Evolutionary conservation across 495 filamentous ascomycete species (phyloP).

Genomic region (Evansstolkia leycettana): DNA sequence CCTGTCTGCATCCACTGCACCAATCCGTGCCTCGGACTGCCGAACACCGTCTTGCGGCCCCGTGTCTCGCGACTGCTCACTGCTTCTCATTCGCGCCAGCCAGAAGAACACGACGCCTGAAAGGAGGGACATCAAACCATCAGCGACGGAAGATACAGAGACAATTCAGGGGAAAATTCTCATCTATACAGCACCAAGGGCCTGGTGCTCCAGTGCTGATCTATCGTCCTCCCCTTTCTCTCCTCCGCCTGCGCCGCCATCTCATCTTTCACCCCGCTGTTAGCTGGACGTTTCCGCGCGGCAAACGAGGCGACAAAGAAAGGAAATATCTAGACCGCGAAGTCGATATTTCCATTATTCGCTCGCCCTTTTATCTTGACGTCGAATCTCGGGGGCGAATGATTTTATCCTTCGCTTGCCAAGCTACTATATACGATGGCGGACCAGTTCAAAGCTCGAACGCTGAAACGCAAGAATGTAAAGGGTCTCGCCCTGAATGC

Average conservation of each 20-base stretch:
- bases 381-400: neutral
- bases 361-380: neutral
- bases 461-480: constrained; percentile 95
- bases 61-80: too few relatives aligned
- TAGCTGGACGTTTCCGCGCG: neutral
- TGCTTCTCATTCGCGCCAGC: too few relatives aligned
- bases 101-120: neutral
- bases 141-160: neutral
- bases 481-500: constrained; percentile 82
- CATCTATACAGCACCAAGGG: neutral
- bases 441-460: constrained; percentile 74
- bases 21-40: too few relatives aligned
- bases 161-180: constrained; percentile 2
- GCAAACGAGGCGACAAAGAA: neutral
- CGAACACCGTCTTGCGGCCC: too few relatives aligned
- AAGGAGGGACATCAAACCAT: neutral
- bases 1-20: too few relatives aligned
- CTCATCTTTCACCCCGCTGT: neutral
- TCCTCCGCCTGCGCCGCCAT: neutral
- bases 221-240: neutral
- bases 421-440: constrained; percentile 49
- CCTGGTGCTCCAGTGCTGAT: neutral
- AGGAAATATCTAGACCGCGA: neutral
- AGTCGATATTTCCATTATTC: neutral
- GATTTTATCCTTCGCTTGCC: constrained; percentile 3